Evolutionary conservation across 768 basidiomycete species (phyloP), one percentile per base, ranked within the genome.

Genomic region (Daedalea quercina): DNA sequence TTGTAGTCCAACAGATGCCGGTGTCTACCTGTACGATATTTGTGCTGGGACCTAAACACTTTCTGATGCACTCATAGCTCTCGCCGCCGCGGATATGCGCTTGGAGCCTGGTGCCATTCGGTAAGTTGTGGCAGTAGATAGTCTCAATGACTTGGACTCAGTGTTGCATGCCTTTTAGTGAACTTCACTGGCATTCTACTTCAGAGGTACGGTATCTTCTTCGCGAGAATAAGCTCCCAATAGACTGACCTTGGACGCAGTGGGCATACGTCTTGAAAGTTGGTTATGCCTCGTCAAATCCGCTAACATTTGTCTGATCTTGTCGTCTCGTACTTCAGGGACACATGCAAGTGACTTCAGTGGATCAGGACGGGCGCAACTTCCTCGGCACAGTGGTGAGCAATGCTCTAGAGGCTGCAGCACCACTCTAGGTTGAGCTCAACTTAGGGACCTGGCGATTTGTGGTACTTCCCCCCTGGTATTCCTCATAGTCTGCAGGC

Each of bases 391-490:
- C 73, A 44, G 74, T 79, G 46, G 64, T 58, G 57, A 25, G 8
- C 34, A 40, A 24, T 22, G 33, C 17, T 9, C 41, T 23, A n/a
- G n/a, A n/a, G n/a, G n/a, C n/a, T n/a, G n/a, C n/a, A n/a, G n/a
- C 25, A 23, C 23, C 24, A 47, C 33, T 19, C 46, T 40, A 8
- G 19, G 25, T 54, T 48, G 41, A 19, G 19, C 47, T 43, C 49
- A 51, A 1, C 7, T 8, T 42, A 62, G 55, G 60, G 65, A 31
- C 66, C 74, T 28, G 78, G 77, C 19, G 78, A 80, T 57, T 61
- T 79, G 4, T 80, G 79, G 79, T 81, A 71, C 64, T 79, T 80
- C 70, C 79, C 78, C 7, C 69, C 79, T 13, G 78, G 78, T 22
- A 69, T 74, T 52, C 79, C 80, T 3, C 79, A 82, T 62, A 76